Evolutionary conservation across 345 rosid genomes (phyloP), one percentile per base, ranked within the genome.

Genomic region (Mercurialis annua): DNA sequence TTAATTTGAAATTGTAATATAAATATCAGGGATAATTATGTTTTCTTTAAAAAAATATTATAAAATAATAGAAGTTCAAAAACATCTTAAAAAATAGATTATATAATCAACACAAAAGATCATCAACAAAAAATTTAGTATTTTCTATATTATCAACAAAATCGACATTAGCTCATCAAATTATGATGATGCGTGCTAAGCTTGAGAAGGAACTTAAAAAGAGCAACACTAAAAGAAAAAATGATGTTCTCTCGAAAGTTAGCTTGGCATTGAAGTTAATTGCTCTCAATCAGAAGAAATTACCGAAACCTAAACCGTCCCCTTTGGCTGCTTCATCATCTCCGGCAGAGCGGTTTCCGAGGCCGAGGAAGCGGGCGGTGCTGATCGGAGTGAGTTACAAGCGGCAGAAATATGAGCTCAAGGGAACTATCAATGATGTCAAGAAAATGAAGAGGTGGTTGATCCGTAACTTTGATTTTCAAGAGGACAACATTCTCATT

Each of bases 401-500:
- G 47, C 71, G 77, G 12, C 80, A 72, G 61, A 71, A 66, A 58
- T 71, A 81, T 68, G 64, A 26, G 30, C 71, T 87, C 9, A 78
- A 71, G 67, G 89, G 92, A 57, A 78, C 81, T 46, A 64, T 80
- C 11, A 87, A 87, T 40, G 89, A 87, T 55, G 92, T 77, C 27
- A 81, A 70, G 53, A 71, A 76, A 69, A 84, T 87, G 87, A 76
- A 34, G 62, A 65, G 59, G 40, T 80, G 85, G 64, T 77, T 87
- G 34, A 70, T 76, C 1, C 71, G 68, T 42, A 73, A 58, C 58
- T 53, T 80, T 68, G 84, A 81, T 1, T 87, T 84, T 69, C 42
- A 43, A 36, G 83, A 78, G 21, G 14, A n/a, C 2, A 78, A 78
- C 47, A 64, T 84, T 21, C 77, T 81, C 71, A 66, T 56, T 51